Evolutionary conservation across 106 monocot genomes (phyloP).

Genomic region (Allium cepa): DNA sequence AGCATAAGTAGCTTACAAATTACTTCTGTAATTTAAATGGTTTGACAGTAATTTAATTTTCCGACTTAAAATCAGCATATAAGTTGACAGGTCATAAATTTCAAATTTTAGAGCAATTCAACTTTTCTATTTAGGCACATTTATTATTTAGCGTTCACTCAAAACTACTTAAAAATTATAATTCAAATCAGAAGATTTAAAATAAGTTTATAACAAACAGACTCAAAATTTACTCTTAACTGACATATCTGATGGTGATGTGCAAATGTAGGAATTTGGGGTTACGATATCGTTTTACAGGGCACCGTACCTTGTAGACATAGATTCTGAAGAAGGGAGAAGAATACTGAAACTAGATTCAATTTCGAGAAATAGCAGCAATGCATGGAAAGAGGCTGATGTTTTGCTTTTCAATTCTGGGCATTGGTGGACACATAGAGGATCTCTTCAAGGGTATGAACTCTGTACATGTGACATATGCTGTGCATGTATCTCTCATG

Average conservation of each 20-base stretch:
- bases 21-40: too few species aligned
- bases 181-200: too few species aligned
- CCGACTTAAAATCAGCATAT: too few species aligned
- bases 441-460: constrained; percentile 62
- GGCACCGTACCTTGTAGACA: constrained; percentile 83
- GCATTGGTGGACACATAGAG: constrained; percentile 95
- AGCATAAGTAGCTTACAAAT: too few species aligned
- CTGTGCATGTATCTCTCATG: too few species aligned
- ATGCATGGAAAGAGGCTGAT: constrained; percentile 57
- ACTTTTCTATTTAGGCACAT: background rate
- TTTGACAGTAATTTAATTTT: too few species aligned
- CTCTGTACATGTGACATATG: too few species aligned
- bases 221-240: background rate
- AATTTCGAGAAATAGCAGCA: constrained; percentile 42
- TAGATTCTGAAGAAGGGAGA: constrained; percentile 41
- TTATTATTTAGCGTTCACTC: too few species aligned
- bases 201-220: too few species aligned
- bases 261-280: constrained; percentile 51
- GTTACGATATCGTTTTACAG: constrained; percentile 60
- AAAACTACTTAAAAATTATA: too few species aligned
- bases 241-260: too few species aligned
- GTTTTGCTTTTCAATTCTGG: constrained; percentile 81
- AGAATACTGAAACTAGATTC: constrained; percentile 55
- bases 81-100: too few species aligned
- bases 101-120: background rate